These are phyloP conservation scores for Fusarium sp. DNA, from an alignment of 2,329 filamentous ascomycete species.

Conservation along the genomic window DNA sequence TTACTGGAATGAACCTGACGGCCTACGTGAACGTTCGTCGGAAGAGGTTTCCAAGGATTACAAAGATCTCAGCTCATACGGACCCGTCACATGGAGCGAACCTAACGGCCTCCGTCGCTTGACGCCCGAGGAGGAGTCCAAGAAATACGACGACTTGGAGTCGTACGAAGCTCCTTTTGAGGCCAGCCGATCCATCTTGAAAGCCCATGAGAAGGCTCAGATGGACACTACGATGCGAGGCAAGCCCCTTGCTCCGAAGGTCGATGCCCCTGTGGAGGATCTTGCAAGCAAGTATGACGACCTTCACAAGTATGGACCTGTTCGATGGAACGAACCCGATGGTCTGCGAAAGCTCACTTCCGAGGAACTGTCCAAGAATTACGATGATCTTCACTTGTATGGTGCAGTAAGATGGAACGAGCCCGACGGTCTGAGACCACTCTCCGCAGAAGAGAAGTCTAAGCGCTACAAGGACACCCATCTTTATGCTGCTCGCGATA, in stretches of 20 bases:
- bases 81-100: conserved; percentile 50
- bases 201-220: conserved; percentile 49
- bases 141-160: conserved; percentile 54
- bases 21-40: conserved; percentile 48
- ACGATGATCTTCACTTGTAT: conserved; percentile 57
- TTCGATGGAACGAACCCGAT: conserved; percentile 57
- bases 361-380: conserved; percentile 55
- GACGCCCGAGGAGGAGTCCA: conserved; percentile 50
- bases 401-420: conserved; percentile 55
- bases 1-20: conserved; percentile 52
- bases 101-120: conserved; percentile 50
- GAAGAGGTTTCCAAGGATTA: conserved; percentile 57
- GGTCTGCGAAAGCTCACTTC: conserved; percentile 54
- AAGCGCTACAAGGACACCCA: conserved; percentile 57
- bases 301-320: conserved; percentile 57
- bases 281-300: conserved; percentile 57
- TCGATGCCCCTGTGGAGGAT: conserved; percentile 50
- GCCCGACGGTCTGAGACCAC: conserved; percentile 52
- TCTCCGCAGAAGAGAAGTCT: conserved; percentile 56
- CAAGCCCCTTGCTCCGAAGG: conserved; percentile 55
- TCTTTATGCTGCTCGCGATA: conserved; percentile 50
- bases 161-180: conserved; percentile 55
- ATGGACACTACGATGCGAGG: conserved; percentile 53
- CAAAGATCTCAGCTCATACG: conserved; percentile 59
- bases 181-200: conserved; percentile 50